Base-by-base conservation (phyloP, 169 alveolate species). In the Theileria equi region DNA sequence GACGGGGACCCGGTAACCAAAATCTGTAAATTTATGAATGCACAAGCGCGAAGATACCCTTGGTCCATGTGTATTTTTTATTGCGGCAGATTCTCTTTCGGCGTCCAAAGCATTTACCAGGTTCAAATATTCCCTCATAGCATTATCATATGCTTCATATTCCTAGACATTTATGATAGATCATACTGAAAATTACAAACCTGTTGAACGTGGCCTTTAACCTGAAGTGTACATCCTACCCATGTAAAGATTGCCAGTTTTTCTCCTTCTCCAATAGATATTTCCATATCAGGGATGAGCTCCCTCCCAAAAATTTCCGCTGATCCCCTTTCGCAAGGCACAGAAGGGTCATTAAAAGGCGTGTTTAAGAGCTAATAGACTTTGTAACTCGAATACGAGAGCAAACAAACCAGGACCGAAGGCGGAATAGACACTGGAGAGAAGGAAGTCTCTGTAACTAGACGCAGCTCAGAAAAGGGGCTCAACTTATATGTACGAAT, bases 271-370 rank as follows among this genome's bases (percentile, higher is more conserved):
- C 81, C 90, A 29, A 90, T 70, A 31, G 71, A 58, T 41, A 58
- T 65, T n/a, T 88, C 96, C 16, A 81, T 90, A 52, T 89, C 95
- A 1, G 92, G 84, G 11, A 89, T 82, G 29, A 91, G 53, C 29
- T 91, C 95, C 21, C 72, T 67, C 11, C 95, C 96, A 54, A 90
- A 91, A 23, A 89, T 86, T 55, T 91, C 95, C 3, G 95, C 96
- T 8, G 92, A 65, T 19, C 85, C 89, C n/a, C 50, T 50, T 36
- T 48, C 58, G 49, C 34, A 38, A 19, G 65, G 66, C 10, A 43
- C 23, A 7, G 43, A 29, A 35, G 44, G 8, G 71, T 54, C 21
- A 21, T 68, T 2, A 54, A 59, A 31, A 57, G 80, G 67, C 49
- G 63, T 31, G 5, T 21, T 5, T 53, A 3, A 3, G 19, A 26